phyloP scores from a whole-genome alignment of 768 basidiomycete species.

The Boletus huronensis region DNA sequence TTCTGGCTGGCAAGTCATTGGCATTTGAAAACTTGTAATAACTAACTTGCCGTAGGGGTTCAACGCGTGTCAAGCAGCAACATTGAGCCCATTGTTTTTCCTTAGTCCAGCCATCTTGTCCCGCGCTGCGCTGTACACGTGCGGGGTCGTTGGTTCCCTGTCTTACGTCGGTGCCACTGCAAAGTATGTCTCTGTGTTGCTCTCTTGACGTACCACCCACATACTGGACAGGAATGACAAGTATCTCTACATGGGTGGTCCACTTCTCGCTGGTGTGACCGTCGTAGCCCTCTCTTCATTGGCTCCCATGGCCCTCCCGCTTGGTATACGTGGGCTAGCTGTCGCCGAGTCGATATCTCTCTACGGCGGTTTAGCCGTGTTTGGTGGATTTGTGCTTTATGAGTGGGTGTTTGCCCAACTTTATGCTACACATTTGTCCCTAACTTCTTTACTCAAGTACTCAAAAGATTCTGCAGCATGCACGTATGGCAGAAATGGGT shows the following conservation, averaged over 20 bases:
- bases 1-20: slow-evolving; percentile 66
- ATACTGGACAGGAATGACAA: slow-evolving; percentile 56
- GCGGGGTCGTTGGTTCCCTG: slow-evolving; percentile 80
- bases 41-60: slow-evolving; percentile 53
- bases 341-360: slow-evolving; percentile 74
- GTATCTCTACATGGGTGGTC: slow-evolving; percentile 83
- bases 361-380: slow-evolving; percentile 87
- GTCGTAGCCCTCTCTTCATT: slow-evolving; percentile 85
- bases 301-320: slow-evolving; percentile 85
- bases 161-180: slow-evolving; percentile 90
- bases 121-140: slow-evolving; percentile 84
- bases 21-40: neutral
- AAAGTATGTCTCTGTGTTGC: slow-evolving; percentile 39
- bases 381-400: slow-evolving; percentile 81
- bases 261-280: slow-evolving; percentile 83
- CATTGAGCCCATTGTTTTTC: slow-evolving; percentile 87
- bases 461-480: slow-evolving; percentile 80
- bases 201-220: neutral
- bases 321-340: slow-evolving; percentile 74
- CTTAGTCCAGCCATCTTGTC: slow-evolving; percentile 79
- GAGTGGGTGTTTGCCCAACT: slow-evolving; percentile 51
- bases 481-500: slow-evolving; percentile 68
- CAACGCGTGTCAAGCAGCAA: slow-evolving; percentile 82
- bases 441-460: slow-evolving; percentile 41
- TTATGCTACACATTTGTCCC: neutral